A percentile compares a stretch with the other conserved stretches of the same genome.
Evolutionary conservation across 495 filamentous ascomycete genomes (phyloP).

Genomic region (Rostrohypoxylon terebratum): DNA sequence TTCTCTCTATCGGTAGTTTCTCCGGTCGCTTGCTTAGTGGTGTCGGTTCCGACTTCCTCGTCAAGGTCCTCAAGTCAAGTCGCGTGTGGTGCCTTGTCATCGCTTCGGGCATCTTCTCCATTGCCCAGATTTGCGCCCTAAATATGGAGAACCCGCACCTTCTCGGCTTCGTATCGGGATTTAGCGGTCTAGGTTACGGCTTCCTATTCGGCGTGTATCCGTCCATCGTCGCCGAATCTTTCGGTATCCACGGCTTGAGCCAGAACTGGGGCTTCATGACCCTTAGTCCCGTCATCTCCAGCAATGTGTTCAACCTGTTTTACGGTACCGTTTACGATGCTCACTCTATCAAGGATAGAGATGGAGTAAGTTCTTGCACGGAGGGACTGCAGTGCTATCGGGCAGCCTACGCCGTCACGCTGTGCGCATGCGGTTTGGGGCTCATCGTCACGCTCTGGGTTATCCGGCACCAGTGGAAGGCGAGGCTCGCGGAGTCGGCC

Average conservation of each 20-base stretch:
- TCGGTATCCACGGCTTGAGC: constrained; percentile 87
- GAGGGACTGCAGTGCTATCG: constrained; percentile 86
- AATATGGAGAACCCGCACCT: constrained; percentile 82
- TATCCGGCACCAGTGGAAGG: constrained; percentile 72
- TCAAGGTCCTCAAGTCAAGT: constrained; percentile 80
- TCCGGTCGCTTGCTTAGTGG: constrained; percentile 82
- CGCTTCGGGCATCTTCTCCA: constrained; percentile 79
- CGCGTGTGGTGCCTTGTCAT: constrained; percentile 90
- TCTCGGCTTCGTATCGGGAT: constrained; percentile 79
- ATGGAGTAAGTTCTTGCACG: constrained; percentile 78
- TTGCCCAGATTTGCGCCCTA: constrained; percentile 83
- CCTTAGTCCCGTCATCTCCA: constrained; percentile 82
- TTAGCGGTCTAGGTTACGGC: constrained; percentile 92
- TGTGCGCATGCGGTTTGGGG: constrained; percentile 76
- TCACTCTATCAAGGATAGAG: constrained; percentile 74
- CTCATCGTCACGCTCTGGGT: constrained; percentile 77
- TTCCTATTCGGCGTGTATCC: constrained; percentile 96
- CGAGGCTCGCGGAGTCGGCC: constrained; percentile 49
- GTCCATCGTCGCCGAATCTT: constrained; percentile 88
- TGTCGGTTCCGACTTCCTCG: constrained; percentile 88
- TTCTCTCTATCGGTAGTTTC: constrained; percentile 88
- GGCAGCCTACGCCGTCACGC: constrained; percentile 84
- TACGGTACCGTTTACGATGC: constrained; percentile 86
- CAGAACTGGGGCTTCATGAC: constrained; percentile 98
- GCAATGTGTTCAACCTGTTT: constrained; percentile 91